Evolutionary conservation across 768 basidiomycete genomes (phyloP).

Genomic region (Termitomyces sp.): DNA sequence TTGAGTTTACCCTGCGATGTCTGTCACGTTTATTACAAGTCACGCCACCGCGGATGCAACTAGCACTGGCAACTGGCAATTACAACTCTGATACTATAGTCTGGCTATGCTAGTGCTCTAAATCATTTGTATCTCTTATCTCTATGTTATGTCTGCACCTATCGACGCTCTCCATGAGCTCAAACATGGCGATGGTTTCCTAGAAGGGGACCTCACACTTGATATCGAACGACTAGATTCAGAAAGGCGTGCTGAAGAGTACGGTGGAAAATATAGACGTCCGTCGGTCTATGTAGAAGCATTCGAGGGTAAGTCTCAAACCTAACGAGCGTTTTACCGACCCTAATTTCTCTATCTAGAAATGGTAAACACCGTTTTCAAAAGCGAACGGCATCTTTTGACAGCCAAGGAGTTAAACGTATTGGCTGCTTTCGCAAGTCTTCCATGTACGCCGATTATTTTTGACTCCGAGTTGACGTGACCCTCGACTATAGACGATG

Average conservation of each 20-base stretch:
- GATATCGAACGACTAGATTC: conserved; percentile 15
- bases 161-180: conserved; percentile 5
- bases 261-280: conserved; percentile 1
- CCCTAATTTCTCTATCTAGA: conserved; percentile 17
- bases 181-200: background rate
- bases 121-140: background rate
- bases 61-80: too few species aligned
- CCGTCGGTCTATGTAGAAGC: conserved; percentile 19
- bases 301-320: conserved; percentile 17
- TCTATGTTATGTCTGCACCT: background rate
- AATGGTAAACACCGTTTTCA: conserved; percentile 31
- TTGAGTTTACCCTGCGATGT: too few species aligned
- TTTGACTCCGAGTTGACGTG: background rate
- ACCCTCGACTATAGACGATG: conserved; percentile 37
- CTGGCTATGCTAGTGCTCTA: background rate
- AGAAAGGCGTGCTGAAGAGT: background rate
- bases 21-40: background rate
- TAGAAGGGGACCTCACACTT: conserved; percentile 6
- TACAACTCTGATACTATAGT: background rate
- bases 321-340: too few species aligned
- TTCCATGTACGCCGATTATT: conserved; percentile 26
- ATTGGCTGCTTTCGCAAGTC: conserved; percentile 21
- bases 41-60: background rate
- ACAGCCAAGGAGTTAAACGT: conserved; percentile 27
- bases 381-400: conserved; percentile 31